phyloP scores from a whole-genome alignment of 129 eudicot genomes.

The Solidago caesia region DNA sequence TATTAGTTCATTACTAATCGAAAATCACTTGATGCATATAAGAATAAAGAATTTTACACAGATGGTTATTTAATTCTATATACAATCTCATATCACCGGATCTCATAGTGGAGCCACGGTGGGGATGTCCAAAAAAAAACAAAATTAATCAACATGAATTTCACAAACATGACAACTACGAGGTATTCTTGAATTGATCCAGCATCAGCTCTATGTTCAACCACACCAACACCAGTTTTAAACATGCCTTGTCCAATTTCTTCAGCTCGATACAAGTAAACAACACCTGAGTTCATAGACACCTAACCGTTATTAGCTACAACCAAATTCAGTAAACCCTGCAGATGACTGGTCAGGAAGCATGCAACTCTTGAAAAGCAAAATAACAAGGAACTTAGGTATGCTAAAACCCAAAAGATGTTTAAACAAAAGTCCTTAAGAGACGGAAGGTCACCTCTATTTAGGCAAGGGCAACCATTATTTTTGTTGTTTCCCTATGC shows the following conservation, averaged over 20 bases:
- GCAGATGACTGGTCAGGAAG: constrained; percentile 2
- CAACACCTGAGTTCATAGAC: constrained; percentile 24
- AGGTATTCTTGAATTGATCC: constrained; percentile 12
- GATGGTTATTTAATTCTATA: constrained; percentile 17
- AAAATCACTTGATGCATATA: constrained; percentile 18
- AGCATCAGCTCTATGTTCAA: constrained; percentile 5
- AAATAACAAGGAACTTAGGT: neutral
- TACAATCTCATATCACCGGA: constrained; percentile 27
- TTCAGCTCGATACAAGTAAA: constrained; percentile 4
- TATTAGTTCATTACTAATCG: constrained; percentile 2
- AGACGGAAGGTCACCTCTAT: neutral
- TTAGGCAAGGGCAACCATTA: neutral
- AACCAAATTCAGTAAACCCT: neutral
- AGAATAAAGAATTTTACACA: constrained; percentile 36
- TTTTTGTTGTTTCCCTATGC: neutral
- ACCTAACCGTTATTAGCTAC: constrained; percentile 18
- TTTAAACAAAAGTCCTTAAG: neutral
- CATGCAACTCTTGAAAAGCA: constrained; percentile 7
- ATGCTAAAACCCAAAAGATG: neutral
- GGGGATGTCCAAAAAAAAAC: neutral
- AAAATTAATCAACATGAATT: constrained; percentile 25
- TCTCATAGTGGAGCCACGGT: neutral
- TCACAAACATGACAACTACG: constrained; percentile 19
- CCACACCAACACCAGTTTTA: constrained; percentile 6
- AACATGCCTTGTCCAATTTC: neutral